Conservation (phyloP, 2,329 filamentous ascomycete genomes). For the Ascochyta rabiei region DNA sequence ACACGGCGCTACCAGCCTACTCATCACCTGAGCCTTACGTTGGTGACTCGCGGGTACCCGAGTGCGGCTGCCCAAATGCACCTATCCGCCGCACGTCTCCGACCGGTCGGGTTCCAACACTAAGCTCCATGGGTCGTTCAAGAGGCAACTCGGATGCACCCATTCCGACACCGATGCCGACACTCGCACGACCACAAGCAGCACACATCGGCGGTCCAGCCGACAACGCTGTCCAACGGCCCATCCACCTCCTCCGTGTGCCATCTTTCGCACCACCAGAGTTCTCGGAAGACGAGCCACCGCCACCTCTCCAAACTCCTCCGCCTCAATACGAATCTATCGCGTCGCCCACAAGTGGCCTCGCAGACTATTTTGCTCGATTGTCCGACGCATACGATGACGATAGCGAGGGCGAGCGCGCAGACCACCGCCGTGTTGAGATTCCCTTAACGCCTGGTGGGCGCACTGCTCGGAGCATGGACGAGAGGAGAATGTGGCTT, state of each 20-base stretch:
- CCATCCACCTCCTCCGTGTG: slow-evolving; percentile 81
- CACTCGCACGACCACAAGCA: slow-evolving; percentile 59
- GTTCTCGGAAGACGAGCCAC: slow-evolving; percentile 80
- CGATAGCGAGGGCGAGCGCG: slow-evolving; percentile 59
- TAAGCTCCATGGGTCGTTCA: slow-evolving; percentile 60
- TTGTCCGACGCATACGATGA: slow-evolving; percentile 70
- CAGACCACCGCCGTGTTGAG: slow-evolving; percentile 54
- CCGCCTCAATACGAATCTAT: slow-evolving; percentile 85
- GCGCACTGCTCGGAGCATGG: slow-evolving; percentile 67
- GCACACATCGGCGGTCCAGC: slow-evolving; percentile 54
- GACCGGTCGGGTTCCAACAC: slow-evolving; percentile 60
- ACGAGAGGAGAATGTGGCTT: slow-evolving; percentile 64
- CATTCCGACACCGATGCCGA: slow-evolving; percentile 45
- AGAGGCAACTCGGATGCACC: slow-evolving; percentile 35
- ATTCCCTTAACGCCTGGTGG: slow-evolving; percentile 69
- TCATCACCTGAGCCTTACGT: slow-evolving; percentile 57
- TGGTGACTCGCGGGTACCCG: slow-evolving; percentile 49
- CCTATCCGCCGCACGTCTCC: slow-evolving; percentile 57
- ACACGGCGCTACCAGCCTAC: slow-evolving; percentile 85
- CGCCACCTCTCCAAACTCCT: slow-evolving; percentile 76
- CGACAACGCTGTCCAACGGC: slow-evolving; percentile 62
- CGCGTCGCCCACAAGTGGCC: slow-evolving; percentile 70
- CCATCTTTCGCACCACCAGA: slow-evolving; percentile 89
- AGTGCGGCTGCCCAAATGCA: slow-evolving; percentile 72
- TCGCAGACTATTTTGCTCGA: slow-evolving; percentile 87